Percentiles rank a stretch among this genome's conserved stretches.
These are phyloP conservation scores for Coemansia asiatica DNA, from an alignment of 192 early-diverging fungal genomes.

Conservation along the genomic window DNA sequence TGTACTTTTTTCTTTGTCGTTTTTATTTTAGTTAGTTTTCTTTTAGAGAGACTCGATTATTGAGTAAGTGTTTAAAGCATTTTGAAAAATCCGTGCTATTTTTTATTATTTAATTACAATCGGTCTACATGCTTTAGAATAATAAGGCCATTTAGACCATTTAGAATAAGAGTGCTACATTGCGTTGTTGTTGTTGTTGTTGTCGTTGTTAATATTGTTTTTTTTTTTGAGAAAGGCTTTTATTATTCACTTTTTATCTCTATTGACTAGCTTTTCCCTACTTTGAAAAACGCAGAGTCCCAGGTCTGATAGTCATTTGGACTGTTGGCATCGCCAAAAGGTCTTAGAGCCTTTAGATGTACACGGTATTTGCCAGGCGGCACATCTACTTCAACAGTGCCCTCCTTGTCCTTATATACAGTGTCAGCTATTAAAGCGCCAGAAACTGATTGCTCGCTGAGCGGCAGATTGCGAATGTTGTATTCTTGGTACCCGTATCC, in stretches of 20 bases:
- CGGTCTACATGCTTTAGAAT: too few species aligned
- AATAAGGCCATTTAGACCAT: too few species aligned
- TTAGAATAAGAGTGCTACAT: too few species aligned
- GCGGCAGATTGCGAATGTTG: constrained; percentile 19
- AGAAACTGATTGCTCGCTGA: not conserved
- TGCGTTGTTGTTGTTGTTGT: too few species aligned
- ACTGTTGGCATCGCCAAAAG: constrained; percentile 36
- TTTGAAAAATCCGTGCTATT: too few species aligned
- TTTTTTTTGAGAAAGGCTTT: too few species aligned
- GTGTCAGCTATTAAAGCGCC: constrained; percentile 4
- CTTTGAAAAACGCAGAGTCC: constrained; percentile 34
- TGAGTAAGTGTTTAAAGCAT: too few species aligned
- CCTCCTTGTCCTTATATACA: constrained; percentile 25
- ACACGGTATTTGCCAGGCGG: constrained; percentile 44
- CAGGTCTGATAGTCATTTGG: constrained; percentile 43
- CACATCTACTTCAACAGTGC: not conserved
- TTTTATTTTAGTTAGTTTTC: too few species aligned
- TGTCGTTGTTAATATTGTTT: too few species aligned
- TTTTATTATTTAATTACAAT: too few species aligned
- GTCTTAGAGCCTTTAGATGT: constrained; percentile 30
- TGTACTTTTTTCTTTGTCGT: too few species aligned
- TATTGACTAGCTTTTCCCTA: not conserved
- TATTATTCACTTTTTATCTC: not conserved
- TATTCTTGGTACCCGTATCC: constrained; percentile 26
- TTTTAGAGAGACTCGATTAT: too few species aligned